phyloP scores from a whole-genome alignment of 306 rosid species.

The Cercis canadensis region DNA sequence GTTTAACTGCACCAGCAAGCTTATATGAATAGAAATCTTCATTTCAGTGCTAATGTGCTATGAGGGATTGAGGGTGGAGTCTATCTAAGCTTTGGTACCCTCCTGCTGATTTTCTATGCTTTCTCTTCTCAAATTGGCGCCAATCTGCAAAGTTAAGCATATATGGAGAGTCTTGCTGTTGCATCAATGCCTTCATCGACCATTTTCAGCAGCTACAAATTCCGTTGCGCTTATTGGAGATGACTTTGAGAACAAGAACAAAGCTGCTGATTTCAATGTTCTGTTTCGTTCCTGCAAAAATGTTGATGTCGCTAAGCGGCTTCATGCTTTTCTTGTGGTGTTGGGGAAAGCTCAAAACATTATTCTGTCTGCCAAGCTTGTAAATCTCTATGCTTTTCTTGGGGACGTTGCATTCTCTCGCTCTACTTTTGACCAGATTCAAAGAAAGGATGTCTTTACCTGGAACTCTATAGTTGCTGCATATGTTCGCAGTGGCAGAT shows the following conservation, averaged over 20 bases:
- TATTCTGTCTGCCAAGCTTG: conserved; percentile 44
- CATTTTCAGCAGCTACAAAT: conserved; percentile 4
- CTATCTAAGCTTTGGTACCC: background rate
- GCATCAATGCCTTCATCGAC: conserved; percentile 17
- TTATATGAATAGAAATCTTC: too few relatives aligned
- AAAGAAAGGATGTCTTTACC: conserved; percentile 44
- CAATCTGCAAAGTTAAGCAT: conserved; percentile 2
- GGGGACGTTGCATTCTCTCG: conserved; percentile 38
- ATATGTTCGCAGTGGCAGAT: conserved; percentile 35
- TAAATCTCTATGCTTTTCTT: conserved; percentile 46
- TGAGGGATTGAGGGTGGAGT: background rate
- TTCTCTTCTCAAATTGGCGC: conserved; percentile 34
- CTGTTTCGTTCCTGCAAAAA: conserved; percentile 37
- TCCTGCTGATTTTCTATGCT: conserved; percentile 40
- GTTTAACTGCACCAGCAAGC: too few relatives aligned
- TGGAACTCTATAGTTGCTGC: conserved; percentile 56
- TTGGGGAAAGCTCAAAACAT: conserved; percentile 45
- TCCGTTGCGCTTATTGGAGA: conserved; percentile 15
- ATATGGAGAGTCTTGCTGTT: background rate
- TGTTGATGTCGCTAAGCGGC: conserved; percentile 30
- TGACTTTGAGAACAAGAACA: conserved; percentile 30
- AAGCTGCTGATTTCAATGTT: conserved; percentile 10
- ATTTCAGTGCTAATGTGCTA: too few relatives aligned
- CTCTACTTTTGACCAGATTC: conserved; percentile 36
- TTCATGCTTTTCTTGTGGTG: conserved; percentile 47